Conservation (phyloP, 306 rosid genomes). For the Luffa aegyptiaca region DNA sequence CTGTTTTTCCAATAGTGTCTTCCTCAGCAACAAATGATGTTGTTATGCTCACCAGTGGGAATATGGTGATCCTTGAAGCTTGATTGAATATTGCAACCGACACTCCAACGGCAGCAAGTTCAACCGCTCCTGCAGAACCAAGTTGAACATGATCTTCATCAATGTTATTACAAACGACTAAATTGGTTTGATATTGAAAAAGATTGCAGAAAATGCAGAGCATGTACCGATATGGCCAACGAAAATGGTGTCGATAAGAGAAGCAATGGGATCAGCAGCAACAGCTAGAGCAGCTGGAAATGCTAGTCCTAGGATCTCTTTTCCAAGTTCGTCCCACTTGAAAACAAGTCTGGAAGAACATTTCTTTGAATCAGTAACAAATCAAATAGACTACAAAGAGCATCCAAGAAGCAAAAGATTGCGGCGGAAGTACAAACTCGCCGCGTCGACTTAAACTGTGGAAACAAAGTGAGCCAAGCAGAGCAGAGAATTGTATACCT, state of each 20-base stretch:
- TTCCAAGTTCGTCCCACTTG: constrained; percentile 59
- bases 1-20: constrained; percentile 41
- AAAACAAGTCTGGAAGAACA: constrained; percentile 41
- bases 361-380: neutral
- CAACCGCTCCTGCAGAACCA: constrained; percentile 60
- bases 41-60: constrained; percentile 85
- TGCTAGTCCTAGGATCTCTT: constrained; percentile 78
- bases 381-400: neutral
- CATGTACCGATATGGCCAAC: constrained; percentile 81
- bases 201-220: neutral
- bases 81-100: constrained; percentile 87
- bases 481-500: constrained; percentile 32
- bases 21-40: constrained; percentile 98
- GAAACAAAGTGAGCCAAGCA: neutral
- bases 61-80: constrained; percentile 89
- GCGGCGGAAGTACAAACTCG: neutral
- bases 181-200: neutral
- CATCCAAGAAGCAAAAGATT: neutral
- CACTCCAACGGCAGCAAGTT: constrained; percentile 93
- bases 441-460: neutral
- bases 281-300: constrained; percentile 89
- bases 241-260: constrained; percentile 94
- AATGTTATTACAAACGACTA: neutral
- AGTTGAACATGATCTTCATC: neutral
- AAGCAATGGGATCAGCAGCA: constrained; percentile 98